These are phyloP conservation scores for Torulaspora microellipsoides DNA, from an alignment of 805 yeast species.

Conservation along the genomic window DNA sequence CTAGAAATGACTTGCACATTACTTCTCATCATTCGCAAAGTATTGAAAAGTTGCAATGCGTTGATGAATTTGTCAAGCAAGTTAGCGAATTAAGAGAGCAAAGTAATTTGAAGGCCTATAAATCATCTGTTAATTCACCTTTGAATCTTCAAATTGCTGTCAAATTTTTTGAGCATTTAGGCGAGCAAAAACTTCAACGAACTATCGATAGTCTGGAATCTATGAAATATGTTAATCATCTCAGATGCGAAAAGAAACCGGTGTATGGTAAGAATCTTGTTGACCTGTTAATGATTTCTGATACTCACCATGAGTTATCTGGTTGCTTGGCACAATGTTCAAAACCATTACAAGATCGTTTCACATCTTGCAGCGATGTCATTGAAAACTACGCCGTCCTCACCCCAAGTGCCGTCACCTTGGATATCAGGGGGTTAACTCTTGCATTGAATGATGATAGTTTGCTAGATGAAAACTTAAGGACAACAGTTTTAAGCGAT, in stretches of 20 bases:
- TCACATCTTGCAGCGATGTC: slow-evolving; percentile 40
- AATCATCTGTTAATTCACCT: slow-evolving; percentile 15
- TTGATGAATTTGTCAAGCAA: slow-evolving; percentile 42
- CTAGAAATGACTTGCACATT: slow-evolving; percentile 40
- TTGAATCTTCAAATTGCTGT: slow-evolving; percentile 39
- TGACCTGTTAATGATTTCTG: slow-evolving; percentile 35
- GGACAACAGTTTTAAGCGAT: slow-evolving; percentile 10
- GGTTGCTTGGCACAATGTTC: slow-evolving; percentile 33
- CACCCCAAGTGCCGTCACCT: slow-evolving; percentile 79
- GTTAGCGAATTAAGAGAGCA: slow-evolving; percentile 39
- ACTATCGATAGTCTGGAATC: slow-evolving; percentile 53
- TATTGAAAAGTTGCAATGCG: slow-evolving; percentile 44
- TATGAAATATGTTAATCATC: slow-evolving; percentile 54
- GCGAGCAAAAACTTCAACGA: slow-evolving; percentile 48
- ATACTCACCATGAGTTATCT: slow-evolving; percentile 26
- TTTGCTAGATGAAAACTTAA: slow-evolving; percentile 30
- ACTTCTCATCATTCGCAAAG: slow-evolving; percentile 46
- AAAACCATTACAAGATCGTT: slow-evolving; percentile 41
- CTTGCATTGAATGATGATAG: slow-evolving; percentile 27
- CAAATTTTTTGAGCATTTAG: slow-evolving; percentile 54
- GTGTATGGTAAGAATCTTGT: slow-evolving; percentile 61
- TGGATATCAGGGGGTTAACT: slow-evolving; percentile 54
- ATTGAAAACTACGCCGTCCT: slow-evolving; percentile 78
- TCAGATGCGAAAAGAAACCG: slow-evolving; percentile 64
- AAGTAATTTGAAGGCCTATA: slow-evolving; percentile 8